These are phyloP conservation scores for Withania somnifera DNA, from an alignment of 305 asterid species.

Conservation along the genomic window DNA sequence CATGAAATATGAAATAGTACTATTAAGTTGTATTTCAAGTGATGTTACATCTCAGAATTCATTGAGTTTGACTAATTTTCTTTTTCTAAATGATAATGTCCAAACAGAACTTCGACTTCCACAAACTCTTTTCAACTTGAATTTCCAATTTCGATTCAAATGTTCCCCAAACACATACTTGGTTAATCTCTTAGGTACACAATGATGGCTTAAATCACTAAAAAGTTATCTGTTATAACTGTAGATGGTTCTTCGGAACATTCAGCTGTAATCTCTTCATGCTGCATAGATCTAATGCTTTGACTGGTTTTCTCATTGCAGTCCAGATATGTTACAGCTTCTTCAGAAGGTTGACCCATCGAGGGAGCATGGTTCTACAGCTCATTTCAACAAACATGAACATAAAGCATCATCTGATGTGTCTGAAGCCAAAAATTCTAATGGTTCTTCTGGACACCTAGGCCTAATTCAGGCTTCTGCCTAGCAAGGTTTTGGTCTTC, in stretches of 20 bases:
- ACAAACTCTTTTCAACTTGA: neutral
- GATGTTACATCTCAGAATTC: neutral
- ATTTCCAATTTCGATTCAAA: neutral
- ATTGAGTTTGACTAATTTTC: neutral
- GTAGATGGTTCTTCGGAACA: neutral
- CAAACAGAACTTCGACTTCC: neutral
- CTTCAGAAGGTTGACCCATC: slow-evolving; percentile 78
- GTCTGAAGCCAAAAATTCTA: slow-evolving; percentile 37
- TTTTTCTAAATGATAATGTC: neutral
- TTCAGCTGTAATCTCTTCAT: neutral
- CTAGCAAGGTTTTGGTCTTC: slow-evolving; percentile 77
- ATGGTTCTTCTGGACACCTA: slow-evolving; percentile 37
- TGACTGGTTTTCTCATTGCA: slow-evolving; percentile 21
- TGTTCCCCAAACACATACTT: neutral
- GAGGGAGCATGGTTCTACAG: slow-evolving; percentile 24
- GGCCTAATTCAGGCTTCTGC: slow-evolving; percentile 40
- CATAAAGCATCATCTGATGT: slow-evolving; percentile 37
- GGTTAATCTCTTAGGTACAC: neutral
- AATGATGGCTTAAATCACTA: neutral
- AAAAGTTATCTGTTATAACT: neutral
- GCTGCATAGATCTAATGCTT: neutral
- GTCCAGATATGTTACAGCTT: slow-evolving; percentile 88
- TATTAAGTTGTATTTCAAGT: neutral
- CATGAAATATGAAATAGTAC: neutral
- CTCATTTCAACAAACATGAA: slow-evolving; percentile 28